Conservation (phyloP, 495 filamentous ascomycete species). For the Aspergillus baeticus region DNA sequence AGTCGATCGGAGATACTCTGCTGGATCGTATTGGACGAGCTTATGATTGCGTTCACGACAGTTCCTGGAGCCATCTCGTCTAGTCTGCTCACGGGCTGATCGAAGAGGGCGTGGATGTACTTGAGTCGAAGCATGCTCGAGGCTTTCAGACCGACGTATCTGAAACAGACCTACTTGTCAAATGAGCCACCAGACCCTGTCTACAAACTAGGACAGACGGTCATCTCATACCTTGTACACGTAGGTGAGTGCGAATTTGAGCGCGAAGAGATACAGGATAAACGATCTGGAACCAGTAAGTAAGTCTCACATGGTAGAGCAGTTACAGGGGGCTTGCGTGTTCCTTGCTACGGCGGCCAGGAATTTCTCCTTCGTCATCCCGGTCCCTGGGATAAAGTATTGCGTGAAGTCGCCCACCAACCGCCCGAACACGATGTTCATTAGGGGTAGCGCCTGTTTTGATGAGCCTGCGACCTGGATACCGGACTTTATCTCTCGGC, state of each 20-base stretch:
- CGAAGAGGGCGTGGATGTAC: conserved; percentile 32
- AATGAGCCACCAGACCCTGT: background rate
- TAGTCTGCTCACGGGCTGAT: conserved; percentile 29
- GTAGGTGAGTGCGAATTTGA: conserved; percentile 32
- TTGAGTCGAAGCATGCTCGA: conserved; percentile 29
- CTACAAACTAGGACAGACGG: background rate
- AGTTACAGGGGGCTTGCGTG: conserved; percentile 12
- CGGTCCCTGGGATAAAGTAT: conserved; percentile 26
- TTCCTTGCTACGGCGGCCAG: conserved; percentile 22
- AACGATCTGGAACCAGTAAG: conserved; percentile 18
- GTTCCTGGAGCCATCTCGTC: conserved; percentile 32
- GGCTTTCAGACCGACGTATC: conserved; percentile 42
- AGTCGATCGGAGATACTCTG: conserved; percentile 63
- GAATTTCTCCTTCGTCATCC: conserved; percentile 26
- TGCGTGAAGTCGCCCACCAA: conserved; percentile 36
- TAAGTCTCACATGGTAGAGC: background rate
- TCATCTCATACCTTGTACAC: conserved; percentile 25
- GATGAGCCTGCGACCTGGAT: background rate
- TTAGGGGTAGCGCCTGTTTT: conserved; percentile 37
- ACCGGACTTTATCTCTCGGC: too few relatives aligned
- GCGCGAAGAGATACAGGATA: conserved; percentile 40
- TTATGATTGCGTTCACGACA: conserved; percentile 58
- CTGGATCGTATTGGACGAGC: conserved; percentile 62
- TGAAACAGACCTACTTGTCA: conserved; percentile 53
- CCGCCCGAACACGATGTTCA: conserved; percentile 47